Base-by-base conservation (phyloP, 768 basidiomycete genomes). In the Lyophyllum shimeji region DNA sequence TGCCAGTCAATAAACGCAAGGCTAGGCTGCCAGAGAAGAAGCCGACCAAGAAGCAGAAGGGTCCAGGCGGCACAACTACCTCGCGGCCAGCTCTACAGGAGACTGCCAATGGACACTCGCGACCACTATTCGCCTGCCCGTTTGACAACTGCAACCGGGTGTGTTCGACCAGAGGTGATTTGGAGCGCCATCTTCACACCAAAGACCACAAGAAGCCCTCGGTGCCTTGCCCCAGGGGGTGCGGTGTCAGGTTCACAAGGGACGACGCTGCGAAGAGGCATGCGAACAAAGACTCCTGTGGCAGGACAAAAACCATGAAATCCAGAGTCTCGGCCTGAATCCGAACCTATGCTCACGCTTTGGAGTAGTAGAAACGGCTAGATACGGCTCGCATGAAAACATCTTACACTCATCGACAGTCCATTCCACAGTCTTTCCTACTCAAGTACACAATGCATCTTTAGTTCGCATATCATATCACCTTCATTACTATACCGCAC, bases 201-300 rank as follows among this genome's bases (percentile, higher is more conserved):
- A 50, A 21, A 4, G 49, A 55, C 13, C 62, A 60, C 47, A 29
- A 54, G 24, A 24, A 24, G 0, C 59, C 62, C 8, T 53, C 56
- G 17, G 20, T 63, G 29, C 52, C 52, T 12, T 63, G 62, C 27
- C 57, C 55, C 2, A 53, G 39, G 15, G 23, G 39, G 7, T 63
- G 62, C 18, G 62, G 62, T 7, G 31, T 31, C 8, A 46, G 52
- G 40, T 63, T 58, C 33, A 58, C 55, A 6, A 58, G 59, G 34
- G 29, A 33, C 17, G 62, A 63, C 39, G 58, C 59, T 46, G 59
- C 59, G 20, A 60, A 63, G 52, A 57, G 59, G 18, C 62, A 63
- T 34, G 49, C 46, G 3, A 34, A 53, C 1, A 15, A 31, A n/a
- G 46, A 50, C 24, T 39, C 43, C 5, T 52, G 52, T 40, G 18